These are phyloP conservation scores for Podaxis sp. DNA, from an alignment of 768 basidiomycete species.

Conservation along the genomic window DNA sequence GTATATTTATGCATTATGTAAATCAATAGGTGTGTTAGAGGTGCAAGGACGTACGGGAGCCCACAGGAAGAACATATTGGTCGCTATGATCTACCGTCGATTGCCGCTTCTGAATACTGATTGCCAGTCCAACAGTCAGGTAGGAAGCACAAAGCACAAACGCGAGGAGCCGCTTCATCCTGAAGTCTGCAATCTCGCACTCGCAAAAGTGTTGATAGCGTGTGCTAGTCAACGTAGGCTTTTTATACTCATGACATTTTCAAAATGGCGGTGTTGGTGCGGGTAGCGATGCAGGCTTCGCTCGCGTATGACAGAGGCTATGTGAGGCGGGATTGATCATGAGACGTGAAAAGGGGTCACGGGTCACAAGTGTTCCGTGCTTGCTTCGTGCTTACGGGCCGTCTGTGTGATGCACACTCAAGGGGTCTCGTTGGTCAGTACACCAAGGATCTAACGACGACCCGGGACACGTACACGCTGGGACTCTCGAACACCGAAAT, in stretches of 20 bases:
- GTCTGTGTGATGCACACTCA: background rate
- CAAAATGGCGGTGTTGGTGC: background rate
- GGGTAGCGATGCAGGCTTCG: background rate
- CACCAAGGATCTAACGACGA: too few relatives aligned
- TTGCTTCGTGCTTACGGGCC: conserved; percentile 1
- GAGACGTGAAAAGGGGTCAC: background rate
- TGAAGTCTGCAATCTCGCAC: background rate
- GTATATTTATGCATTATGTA: background rate
- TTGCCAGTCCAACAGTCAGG: background rate
- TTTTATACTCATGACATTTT: background rate
- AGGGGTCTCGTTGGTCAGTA: too few relatives aligned
- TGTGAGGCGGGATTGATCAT: conserved; percentile 4
- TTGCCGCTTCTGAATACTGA: conserved; percentile 15
- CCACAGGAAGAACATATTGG: conserved; percentile 23
- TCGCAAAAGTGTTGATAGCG: background rate
- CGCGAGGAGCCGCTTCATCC: background rate
- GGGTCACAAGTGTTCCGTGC: background rate
- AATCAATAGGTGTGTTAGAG: background rate
- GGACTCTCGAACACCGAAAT: too few relatives aligned
- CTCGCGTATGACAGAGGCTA: background rate
- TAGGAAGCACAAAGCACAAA: background rate
- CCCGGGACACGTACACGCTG: too few relatives aligned
- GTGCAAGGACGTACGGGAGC: conserved; percentile 17
- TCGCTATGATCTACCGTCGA: conserved; percentile 21
- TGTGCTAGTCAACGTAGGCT: too few relatives aligned